Evolutionary conservation across 306 rosid species (phyloP), one percentile per base, ranked within the genome.

Genomic region (Notholithocarpus densiflorus): DNA sequence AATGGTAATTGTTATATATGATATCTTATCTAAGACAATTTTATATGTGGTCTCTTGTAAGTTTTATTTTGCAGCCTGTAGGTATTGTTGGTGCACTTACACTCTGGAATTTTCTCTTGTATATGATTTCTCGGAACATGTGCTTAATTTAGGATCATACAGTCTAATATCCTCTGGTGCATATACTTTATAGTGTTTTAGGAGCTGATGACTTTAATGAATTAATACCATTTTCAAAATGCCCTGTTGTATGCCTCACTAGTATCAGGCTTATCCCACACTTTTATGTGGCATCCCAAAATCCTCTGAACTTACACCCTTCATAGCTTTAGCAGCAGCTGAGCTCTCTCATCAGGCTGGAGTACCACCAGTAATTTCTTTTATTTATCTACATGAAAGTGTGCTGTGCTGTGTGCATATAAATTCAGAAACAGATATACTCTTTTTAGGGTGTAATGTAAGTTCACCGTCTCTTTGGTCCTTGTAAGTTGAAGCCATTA

Each of bases 261-360:
- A 78, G 43, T 73, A 55, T 82, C 84, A 91, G 99, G 98, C 93
- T 87, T 98, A 97, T 77, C 98, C 99, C 71, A 97, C 99, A 81
- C 97, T 95, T 85, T 97, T 96, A 56, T 86, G 97, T 85, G 99
- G 99, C 76, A 91, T 95, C 70, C 77, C 93, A 88, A 95, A 95
- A 84, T 98, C 98, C 84, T 88, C 99, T 83, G 99, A 95, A 81
- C 87, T 91, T 59, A 95, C 99, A 4, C 99, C 99, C 57, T 92
- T 95, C 84, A 93, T 96, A 21, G 99, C 99, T 81, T 89, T 95
- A 68, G 99, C 99, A 79, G 94, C 97, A 73, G 99, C 97, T 69
- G 98, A 95, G 81, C 99, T 95, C 77, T 79, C 98, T 45, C 87
- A 90, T 83, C 94, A 91, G 84, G 99, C 99, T 84, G 98, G 97